These are phyloP conservation scores for Aspergillus fumigatiaffinis DNA, from an alignment of 2,329 filamentous ascomycete genomes.

Conservation along the genomic window DNA sequence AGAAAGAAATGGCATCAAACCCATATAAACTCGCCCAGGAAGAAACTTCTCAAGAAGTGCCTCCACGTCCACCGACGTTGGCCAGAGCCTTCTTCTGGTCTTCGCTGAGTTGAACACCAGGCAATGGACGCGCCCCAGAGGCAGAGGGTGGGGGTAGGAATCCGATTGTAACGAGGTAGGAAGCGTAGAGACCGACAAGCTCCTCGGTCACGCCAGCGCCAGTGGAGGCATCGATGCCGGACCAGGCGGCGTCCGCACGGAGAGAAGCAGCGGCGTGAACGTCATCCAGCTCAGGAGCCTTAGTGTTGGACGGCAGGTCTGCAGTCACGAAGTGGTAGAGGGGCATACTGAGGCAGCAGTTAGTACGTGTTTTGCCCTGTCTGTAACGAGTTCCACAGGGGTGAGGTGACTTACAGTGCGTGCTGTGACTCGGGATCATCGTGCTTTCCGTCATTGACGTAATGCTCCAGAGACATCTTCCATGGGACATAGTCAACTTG, in stretches of 20 bases:
- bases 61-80: slow-evolving; percentile 53
- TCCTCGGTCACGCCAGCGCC: slow-evolving; percentile 57
- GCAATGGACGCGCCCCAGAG: slow-evolving; percentile 35
- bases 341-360: slow-evolving; percentile 50
- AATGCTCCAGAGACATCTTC: slow-evolving; percentile 63
- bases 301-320: slow-evolving; percentile 66
- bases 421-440: slow-evolving; percentile 60
- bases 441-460: slow-evolving; percentile 56
- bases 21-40: not conserved
- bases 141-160: slow-evolving; percentile 51
- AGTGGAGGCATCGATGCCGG: slow-evolving; percentile 54
- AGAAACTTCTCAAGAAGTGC: slow-evolving; percentile 19
- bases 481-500: slow-evolving; percentile 66
- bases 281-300: slow-evolving; percentile 72
- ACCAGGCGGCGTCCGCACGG: slow-evolving; percentile 57
- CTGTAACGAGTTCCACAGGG: not conserved
- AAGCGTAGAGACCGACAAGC: slow-evolving; percentile 60
- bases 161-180: slow-evolving; percentile 59
- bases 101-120: slow-evolving; percentile 42
- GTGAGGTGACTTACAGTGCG: slow-evolving; percentile 51
- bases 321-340: slow-evolving; percentile 70
- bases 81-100: slow-evolving; percentile 48
- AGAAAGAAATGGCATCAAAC: not conserved
- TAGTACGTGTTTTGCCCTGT: not conserved
- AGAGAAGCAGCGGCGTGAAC: slow-evolving; percentile 63